Percentiles rank a stretch among this genome's conserved stretches.
Conservation (phyloP, 495 filamentous ascomycete species). For the Penicillium subrubescens region DNA sequence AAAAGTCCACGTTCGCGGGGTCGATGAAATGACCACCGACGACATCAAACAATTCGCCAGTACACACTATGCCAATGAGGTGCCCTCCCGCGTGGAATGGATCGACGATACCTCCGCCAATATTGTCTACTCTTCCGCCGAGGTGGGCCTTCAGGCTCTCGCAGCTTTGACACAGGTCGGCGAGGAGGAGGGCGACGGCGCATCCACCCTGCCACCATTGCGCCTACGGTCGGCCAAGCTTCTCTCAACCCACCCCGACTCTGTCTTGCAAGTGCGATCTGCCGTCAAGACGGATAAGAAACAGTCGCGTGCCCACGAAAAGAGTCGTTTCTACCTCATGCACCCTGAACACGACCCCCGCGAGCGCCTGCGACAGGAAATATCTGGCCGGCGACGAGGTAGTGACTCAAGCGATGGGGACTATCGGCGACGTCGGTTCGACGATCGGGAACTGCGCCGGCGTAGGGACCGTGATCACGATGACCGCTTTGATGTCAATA, state of each 20-base stretch:
- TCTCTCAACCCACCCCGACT: slow-evolving; percentile 66
- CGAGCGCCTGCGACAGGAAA: slow-evolving; percentile 61
- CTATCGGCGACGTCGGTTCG: slow-evolving; percentile 58
- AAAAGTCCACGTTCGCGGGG: slow-evolving; percentile 81
- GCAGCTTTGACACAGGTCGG: slow-evolving; percentile 54
- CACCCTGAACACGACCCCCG: slow-evolving; percentile 86
- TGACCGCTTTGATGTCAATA: slow-evolving; percentile 64
- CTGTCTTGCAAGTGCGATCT: slow-evolving; percentile 68
- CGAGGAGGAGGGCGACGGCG: slow-evolving; percentile 36
- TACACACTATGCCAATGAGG: slow-evolving; percentile 60
- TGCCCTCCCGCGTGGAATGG: slow-evolving; percentile 76
- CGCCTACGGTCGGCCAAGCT: slow-evolving; percentile 64
- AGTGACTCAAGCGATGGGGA: slow-evolving; percentile 63
- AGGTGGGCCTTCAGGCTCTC: slow-evolving; percentile 75
- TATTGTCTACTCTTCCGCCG: slow-evolving; percentile 69
- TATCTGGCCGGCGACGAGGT: slow-evolving; percentile 50
- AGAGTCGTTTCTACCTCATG: slow-evolving; percentile 88
- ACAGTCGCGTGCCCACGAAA: slow-evolving; percentile 68
- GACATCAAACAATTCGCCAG: slow-evolving; percentile 71
- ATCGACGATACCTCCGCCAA: slow-evolving; percentile 94
- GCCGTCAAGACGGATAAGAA: slow-evolving; percentile 80
- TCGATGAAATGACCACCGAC: slow-evolving; percentile 77
- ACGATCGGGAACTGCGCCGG: slow-evolving; percentile 57
- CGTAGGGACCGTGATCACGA: slow-evolving; percentile 53
- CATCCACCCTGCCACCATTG: slow-evolving; percentile 43